Evolutionary conservation across 805 yeast genomes (phyloP).

Genomic region (Myxozyma udenii): DNA sequence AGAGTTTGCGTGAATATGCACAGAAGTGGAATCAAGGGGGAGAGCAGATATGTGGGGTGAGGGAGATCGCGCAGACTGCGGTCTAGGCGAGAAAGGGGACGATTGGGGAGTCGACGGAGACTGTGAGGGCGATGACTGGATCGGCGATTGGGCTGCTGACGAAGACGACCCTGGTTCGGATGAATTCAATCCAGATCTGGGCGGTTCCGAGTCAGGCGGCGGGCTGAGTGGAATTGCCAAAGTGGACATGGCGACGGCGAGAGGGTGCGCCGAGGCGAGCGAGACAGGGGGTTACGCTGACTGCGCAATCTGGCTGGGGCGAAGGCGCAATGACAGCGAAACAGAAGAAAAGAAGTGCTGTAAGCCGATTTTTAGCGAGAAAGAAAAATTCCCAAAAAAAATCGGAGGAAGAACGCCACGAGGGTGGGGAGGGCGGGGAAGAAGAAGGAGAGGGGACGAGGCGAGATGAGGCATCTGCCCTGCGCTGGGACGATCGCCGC

Average conservation of each 20-base stretch:
- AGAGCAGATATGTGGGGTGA: slow-evolving; percentile 1
- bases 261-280: too few relatives aligned
- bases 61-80: slow-evolving; percentile 7
- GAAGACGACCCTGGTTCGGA: slow-evolving; percentile 3
- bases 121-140: not conserved
- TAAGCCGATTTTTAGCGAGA: too few relatives aligned
- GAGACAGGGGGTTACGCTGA: too few relatives aligned
- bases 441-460: not conserved
- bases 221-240: too few relatives aligned
- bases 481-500: too few relatives aligned
- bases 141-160: slow-evolving; percentile 1
- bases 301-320: too few relatives aligned
- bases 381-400: too few relatives aligned
- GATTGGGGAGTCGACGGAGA: not conserved
- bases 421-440: slow-evolving; percentile 1
- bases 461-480: too few relatives aligned
- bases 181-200: too few relatives aligned
- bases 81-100: not conserved
- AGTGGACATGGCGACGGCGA: too few relatives aligned
- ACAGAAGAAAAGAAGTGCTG: too few relatives aligned
- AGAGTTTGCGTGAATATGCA: not conserved
- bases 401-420: slow-evolving; percentile 1
- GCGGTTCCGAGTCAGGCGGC: not conserved
- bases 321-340: too few relatives aligned
- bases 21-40: not conserved